A percentile compares a stretch with the other conserved stretches of the same genome.
Evolutionary conservation across 345 rosid species (phyloP).

Genomic region (Gynandropsis gynandra): DNA sequence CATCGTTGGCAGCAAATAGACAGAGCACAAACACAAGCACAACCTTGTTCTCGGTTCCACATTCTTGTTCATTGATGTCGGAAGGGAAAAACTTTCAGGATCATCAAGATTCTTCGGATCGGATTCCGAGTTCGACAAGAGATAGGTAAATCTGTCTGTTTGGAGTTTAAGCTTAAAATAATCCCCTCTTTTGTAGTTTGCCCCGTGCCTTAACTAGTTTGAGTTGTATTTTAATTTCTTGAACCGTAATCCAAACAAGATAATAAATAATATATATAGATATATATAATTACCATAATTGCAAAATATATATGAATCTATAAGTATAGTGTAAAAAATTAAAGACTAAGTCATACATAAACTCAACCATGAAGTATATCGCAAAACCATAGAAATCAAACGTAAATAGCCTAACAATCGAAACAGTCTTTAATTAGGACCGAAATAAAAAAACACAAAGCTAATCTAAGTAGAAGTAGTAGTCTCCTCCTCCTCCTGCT

Average conservation of each 20-base stretch:
- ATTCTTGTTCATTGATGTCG: conserved; percentile 36
- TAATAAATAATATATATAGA: no score
- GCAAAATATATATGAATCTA: no score
- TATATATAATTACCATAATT: no score
- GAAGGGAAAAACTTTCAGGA: conserved; percentile 39
- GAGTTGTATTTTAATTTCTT: no score
- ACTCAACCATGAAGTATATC: no score
- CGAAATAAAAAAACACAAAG: neutral
- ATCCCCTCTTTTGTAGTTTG: no score
- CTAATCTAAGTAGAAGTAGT: conserved; percentile 1
- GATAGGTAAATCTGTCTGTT: conserved; percentile 25
- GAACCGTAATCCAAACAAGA: no score
- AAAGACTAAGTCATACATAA: no score
- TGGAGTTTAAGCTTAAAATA: neutral
- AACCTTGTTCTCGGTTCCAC: conserved; percentile 57
- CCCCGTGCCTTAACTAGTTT: no score
- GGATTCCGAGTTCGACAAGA: conserved; percentile 26
- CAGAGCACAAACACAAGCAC: conserved; percentile 37
- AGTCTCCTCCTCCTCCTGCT: conserved; percentile 22
- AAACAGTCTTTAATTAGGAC: neutral
- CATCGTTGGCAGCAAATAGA: conserved; percentile 40
- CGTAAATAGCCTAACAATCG: neutral
- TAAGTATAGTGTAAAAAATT: no score
- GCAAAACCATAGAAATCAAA: no score
- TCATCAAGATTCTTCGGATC: conserved; percentile 35